phyloP scores from a whole-genome alignment of 2,329 filamentous ascomycete genomes.

The Amauroascus niger region DNA sequence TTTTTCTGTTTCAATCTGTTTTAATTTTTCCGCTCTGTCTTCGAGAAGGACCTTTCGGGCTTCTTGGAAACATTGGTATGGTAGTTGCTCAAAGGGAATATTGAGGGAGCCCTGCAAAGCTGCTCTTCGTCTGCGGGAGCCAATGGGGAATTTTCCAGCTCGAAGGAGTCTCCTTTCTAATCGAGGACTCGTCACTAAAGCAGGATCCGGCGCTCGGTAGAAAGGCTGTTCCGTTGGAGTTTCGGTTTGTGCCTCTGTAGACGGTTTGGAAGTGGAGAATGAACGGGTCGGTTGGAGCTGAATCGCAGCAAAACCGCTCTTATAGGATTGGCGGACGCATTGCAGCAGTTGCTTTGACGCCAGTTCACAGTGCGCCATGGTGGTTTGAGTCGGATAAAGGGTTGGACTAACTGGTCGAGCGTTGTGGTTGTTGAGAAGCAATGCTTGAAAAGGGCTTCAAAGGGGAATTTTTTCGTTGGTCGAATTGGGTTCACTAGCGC shows the following conservation, averaged over 20 bases:
- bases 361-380: conserved; percentile 37
- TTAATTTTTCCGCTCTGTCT: conserved; percentile 73
- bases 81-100: conserved; percentile 83
- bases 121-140: conserved; percentile 72
- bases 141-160: conserved; percentile 61
- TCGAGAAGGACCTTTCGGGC: conserved; percentile 70
- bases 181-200: conserved; percentile 54
- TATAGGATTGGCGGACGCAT: conserved; percentile 33
- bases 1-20: conserved; percentile 57
- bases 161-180: conserved; percentile 60
- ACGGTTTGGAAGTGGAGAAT: conserved; percentile 38
- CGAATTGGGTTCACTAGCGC: conserved; percentile 18
- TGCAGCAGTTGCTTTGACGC: conserved; percentile 36
- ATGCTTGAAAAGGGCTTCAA: background rate
- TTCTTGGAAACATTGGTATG: conserved; percentile 97
- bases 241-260: conserved; percentile 38
- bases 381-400: conserved; percentile 16
- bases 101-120: conserved; percentile 56
- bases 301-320: conserved; percentile 25
- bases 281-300: conserved; percentile 36
- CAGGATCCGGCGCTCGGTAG: conserved; percentile 48
- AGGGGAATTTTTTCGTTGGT: conserved; percentile 10
- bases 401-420: conserved; percentile 10
- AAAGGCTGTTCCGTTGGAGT: conserved; percentile 31
- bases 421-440: conserved; percentile 19